Percentiles rank a stretch among this genome's conserved stretches.
phyloP scores from a whole-genome alignment of 2,329 filamentous ascomycete genomes.

The Amesomyces nigricolor region DNA sequence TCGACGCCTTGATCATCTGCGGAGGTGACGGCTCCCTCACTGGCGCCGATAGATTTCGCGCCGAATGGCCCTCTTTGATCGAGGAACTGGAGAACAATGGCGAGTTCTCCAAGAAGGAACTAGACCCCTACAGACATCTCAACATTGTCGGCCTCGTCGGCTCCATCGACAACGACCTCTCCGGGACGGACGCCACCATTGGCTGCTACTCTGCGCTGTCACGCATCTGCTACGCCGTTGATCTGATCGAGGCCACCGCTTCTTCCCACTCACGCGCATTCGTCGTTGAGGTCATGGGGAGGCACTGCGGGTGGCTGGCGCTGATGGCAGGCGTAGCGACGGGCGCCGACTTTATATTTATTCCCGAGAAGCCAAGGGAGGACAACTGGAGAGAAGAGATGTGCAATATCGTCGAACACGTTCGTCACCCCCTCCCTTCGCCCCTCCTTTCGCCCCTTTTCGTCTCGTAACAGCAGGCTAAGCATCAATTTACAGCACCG shows the following conservation, averaged over 20 bases:
- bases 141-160: slow-evolving; percentile 97
- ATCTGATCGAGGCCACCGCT: slow-evolving; percentile 94
- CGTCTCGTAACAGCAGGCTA: not conserved
- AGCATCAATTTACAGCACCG: slow-evolving; percentile 59
- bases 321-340: slow-evolving; percentile 94
- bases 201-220: slow-evolving; percentile 91
- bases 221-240: slow-evolving; percentile 91
- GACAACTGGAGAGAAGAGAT: slow-evolving; percentile 88
- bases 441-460: not conserved
- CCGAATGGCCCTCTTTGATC: slow-evolving; percentile 85
- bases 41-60: slow-evolving; percentile 86
- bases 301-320: slow-evolving; percentile 96
- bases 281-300: slow-evolving; percentile 96
- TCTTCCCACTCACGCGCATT: slow-evolving; percentile 93
- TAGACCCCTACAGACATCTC: slow-evolving; percentile 73
- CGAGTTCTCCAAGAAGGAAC: slow-evolving; percentile 64
- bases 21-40: slow-evolving; percentile 95
- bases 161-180: slow-evolving; percentile 97
- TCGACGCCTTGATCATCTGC: slow-evolving; percentile 93
- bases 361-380: slow-evolving; percentile 84
- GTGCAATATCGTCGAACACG: slow-evolving; percentile 69
- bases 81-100: slow-evolving; percentile 73
- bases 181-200: slow-evolving; percentile 94
- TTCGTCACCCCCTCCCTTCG: slow-evolving; percentile 29
- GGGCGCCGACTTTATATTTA: slow-evolving; percentile 94